phyloP scores from a whole-genome alignment of 192 early-diverging fungal genomes.

The Entomortierella lignicola region DNA sequence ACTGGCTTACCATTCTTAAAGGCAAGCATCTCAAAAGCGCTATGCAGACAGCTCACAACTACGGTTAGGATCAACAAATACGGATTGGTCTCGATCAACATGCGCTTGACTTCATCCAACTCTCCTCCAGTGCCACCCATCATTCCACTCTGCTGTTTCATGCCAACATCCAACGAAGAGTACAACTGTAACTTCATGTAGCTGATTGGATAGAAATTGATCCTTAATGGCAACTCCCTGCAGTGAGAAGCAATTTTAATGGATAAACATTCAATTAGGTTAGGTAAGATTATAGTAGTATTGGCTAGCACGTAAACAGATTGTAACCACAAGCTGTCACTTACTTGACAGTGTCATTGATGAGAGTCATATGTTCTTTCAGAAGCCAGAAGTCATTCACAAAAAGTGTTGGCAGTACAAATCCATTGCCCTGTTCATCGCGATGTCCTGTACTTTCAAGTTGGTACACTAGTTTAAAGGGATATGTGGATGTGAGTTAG shows the following conservation, averaged over 20 bases:
- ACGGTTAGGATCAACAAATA: constrained; percentile 80
- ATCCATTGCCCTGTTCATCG: constrained; percentile 57
- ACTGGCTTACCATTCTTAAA: constrained; percentile 86
- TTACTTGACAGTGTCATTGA: constrained; percentile 83
- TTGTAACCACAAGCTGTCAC: neutral
- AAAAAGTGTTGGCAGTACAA: constrained; percentile 76
- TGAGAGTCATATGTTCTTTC: constrained; percentile 68
- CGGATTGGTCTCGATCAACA: constrained; percentile 93
- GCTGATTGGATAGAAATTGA: constrained; percentile 73
- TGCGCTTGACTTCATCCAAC: constrained; percentile 89
- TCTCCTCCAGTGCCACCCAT: constrained; percentile 62
- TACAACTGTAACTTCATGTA: constrained; percentile 83
- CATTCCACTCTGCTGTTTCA: constrained; percentile 67
- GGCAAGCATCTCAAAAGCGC: constrained; percentile 90
- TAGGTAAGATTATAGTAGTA: neutral
- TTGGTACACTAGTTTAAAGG: constrained; percentile 37
- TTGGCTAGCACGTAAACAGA: neutral
- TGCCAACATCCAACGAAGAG: constrained; percentile 73
- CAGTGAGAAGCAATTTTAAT: neutral
- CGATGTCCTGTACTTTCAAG: constrained; percentile 51
- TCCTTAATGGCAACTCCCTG: constrained; percentile 72
- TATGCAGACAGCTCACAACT: constrained; percentile 83
- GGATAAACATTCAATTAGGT: neutral
- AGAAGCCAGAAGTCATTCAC: constrained; percentile 90
- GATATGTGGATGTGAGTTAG: neutral